phyloP scores from a whole-genome alignment of 2,329 filamentous ascomycete genomes.

The Aspergillus udagawae region DNA sequence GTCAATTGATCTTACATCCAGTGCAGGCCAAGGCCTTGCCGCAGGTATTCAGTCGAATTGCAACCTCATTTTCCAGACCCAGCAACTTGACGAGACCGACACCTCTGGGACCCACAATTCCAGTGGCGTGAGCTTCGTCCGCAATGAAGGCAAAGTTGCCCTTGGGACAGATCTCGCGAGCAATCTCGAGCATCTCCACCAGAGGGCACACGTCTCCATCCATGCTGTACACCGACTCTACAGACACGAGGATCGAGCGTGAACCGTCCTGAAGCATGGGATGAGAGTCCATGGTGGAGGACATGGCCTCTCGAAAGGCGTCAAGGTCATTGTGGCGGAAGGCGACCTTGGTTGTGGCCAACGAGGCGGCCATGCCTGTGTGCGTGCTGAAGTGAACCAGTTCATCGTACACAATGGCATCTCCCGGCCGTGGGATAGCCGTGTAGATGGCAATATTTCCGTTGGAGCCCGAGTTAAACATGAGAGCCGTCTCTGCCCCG shows the following conservation, averaged over 20 bases:
- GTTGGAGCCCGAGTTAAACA: slow-evolving; percentile 46
- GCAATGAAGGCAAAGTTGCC: slow-evolving; percentile 23
- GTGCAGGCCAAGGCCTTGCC: slow-evolving; percentile 49
- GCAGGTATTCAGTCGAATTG: slow-evolving; percentile 40
- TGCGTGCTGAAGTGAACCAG: slow-evolving; percentile 67
- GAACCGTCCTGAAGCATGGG: slow-evolving; percentile 23
- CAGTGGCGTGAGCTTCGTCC: slow-evolving; percentile 48
- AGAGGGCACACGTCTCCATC: slow-evolving; percentile 45
- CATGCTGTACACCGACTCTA: slow-evolving; percentile 49
- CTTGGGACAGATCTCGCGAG: slow-evolving; percentile 29
- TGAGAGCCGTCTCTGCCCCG: slow-evolving; percentile 45
- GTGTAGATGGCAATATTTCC: slow-evolving; percentile 48
- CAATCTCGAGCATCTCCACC: slow-evolving; percentile 33
- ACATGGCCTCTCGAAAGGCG: slow-evolving; percentile 15
- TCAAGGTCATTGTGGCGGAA: slow-evolving; percentile 36
- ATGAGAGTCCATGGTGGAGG: not conserved
- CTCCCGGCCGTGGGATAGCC: slow-evolving; percentile 49
- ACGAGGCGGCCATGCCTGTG: slow-evolving; percentile 60
- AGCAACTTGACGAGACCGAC: slow-evolving; percentile 39
- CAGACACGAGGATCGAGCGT: slow-evolving; percentile 35
- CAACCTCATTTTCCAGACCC: slow-evolving; percentile 42
- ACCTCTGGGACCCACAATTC: slow-evolving; percentile 41
- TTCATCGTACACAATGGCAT: slow-evolving; percentile 61
- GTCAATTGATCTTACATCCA: slow-evolving; percentile 48
- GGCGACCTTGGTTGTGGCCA: slow-evolving; percentile 38